Conservation (phyloP, 306 rosid genomes). For the Cucumis cinereus region DNA sequence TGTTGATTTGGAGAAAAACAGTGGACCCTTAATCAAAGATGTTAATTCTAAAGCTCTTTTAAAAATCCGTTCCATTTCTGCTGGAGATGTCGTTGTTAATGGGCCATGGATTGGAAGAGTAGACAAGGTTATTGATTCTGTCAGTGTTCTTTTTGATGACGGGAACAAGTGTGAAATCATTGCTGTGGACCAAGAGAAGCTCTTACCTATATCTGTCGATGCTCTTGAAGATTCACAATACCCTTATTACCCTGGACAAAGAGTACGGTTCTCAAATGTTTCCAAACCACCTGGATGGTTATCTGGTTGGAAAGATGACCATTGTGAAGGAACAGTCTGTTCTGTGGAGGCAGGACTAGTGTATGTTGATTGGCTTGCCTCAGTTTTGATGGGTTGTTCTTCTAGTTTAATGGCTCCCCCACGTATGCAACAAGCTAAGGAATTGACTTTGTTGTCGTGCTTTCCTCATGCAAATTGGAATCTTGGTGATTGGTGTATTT, state of each 20-base stretch:
- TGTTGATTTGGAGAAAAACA: conserved; percentile 63
- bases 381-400: conserved; percentile 35
- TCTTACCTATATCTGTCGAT: conserved; percentile 46
- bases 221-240: conserved; percentile 73
- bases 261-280: conserved; percentile 52
- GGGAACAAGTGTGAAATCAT: conserved; percentile 55
- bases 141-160: conserved; percentile 59
- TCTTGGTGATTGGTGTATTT: conserved; percentile 94
- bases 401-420: conserved; percentile 38
- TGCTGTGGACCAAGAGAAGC: conserved; percentile 47
- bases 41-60: conserved; percentile 50
- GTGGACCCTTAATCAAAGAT: conserved; percentile 46
- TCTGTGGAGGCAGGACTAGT: conserved; percentile 74
- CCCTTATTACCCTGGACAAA: conserved; percentile 92
- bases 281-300: conserved; percentile 67
- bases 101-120: conserved; percentile 92
- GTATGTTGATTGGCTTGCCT: conserved; percentile 64
- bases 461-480: conserved; percentile 81
- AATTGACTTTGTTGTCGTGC: conserved; percentile 62
- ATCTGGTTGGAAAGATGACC: conserved; percentile 70
- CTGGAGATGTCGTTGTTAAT: conserved; percentile 58
- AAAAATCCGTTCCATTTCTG: conserved; percentile 70
- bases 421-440: conserved; percentile 49
- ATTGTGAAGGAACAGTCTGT: conserved; percentile 63
- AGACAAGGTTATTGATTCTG: conserved; percentile 56